Evolutionary conservation across 2,329 filamentous ascomycete species (phyloP).

Genomic region (Pseudocercospora fuligena): DNA sequence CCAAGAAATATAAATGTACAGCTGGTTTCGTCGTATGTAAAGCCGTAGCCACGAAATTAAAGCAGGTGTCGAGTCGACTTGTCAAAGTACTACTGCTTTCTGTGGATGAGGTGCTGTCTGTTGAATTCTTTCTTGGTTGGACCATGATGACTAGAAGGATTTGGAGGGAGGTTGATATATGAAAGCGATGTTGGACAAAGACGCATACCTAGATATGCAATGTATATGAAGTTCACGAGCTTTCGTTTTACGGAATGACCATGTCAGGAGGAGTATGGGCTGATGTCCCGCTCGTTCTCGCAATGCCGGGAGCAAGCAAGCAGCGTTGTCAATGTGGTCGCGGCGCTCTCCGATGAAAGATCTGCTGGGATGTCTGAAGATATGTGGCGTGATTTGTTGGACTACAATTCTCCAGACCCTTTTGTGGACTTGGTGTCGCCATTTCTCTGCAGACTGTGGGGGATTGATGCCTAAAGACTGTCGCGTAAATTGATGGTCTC

Average conservation of each 20-base stretch:
- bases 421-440: too few relatives aligned
- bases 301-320: not conserved
- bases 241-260: slow-evolving; percentile 1
- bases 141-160: slow-evolving; percentile 10
- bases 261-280: slow-evolving; percentile 14
- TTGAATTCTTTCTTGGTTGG: slow-evolving; percentile 10
- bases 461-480: too few relatives aligned
- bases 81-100: not conserved
- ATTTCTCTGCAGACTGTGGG: not conserved
- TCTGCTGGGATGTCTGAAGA: slow-evolving; percentile 1
- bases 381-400: slow-evolving; percentile 20
- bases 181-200: not conserved
- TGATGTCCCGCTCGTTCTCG: slow-evolving; percentile 7
- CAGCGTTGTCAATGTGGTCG: not conserved
- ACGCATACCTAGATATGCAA: slow-evolving; percentile 4
- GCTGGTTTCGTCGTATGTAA: slow-evolving; percentile 20
- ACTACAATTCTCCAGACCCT: slow-evolving; percentile 15
- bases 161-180: slow-evolving; percentile 13
- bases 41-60: slow-evolving; percentile 16
- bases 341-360: slow-evolving; percentile 4
- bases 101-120: not conserved
- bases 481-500: not conserved
- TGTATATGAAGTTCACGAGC: slow-evolving; percentile 19
- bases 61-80: slow-evolving; percentile 18
- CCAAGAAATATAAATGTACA: slow-evolving; percentile 20